A percentile compares a stretch with the other conserved stretches of the same genome.
Conservation (phyloP, 1,284 basidiomycete species). For the Bondarzewia mesenterica region DNA sequence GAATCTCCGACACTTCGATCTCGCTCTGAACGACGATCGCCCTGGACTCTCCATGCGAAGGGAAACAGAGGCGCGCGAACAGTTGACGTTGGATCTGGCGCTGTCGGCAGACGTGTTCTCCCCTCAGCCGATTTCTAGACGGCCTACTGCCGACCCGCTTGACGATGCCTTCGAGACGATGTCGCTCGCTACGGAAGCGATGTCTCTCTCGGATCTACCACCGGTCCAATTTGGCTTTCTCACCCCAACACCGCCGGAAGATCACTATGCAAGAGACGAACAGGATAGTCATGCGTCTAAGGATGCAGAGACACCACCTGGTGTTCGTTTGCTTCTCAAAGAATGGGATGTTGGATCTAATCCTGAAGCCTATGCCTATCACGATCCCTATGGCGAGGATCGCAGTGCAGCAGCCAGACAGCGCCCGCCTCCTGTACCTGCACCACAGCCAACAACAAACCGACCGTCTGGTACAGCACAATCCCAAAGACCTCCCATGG, state of each 20-base stretch:
- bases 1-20: slow-evolving; percentile 33
- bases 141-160: slow-evolving; percentile 10
- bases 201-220: slow-evolving; percentile 47
- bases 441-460: background rate
- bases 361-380: slow-evolving; percentile 41
- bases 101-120: slow-evolving; percentile 54
- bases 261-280: slow-evolving; percentile 21
- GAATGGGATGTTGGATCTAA: slow-evolving; percentile 57
- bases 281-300: background rate
- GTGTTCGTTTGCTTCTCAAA: slow-evolving; percentile 52
- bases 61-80: slow-evolving; percentile 48
- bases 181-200: slow-evolving; percentile 38
- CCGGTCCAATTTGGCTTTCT: slow-evolving; percentile 54
- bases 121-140: slow-evolving; percentile 29
- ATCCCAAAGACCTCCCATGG: slow-evolving; percentile 24
- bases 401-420: slow-evolving; percentile 14
- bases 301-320: slow-evolving; percentile 26
- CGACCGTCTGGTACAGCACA: background rate
- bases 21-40: slow-evolving; percentile 28
- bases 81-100: slow-evolving; percentile 53
- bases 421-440: background rate
- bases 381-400: slow-evolving; percentile 42
- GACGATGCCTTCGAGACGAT: slow-evolving; percentile 38
- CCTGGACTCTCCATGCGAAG: slow-evolving; percentile 32
- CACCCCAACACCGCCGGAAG: slow-evolving; percentile 32